These are phyloP conservation scores for Sarocladiaceae sp. DNA, from an alignment of 2,329 filamentous ascomycete species.

Conservation along the genomic window DNA sequence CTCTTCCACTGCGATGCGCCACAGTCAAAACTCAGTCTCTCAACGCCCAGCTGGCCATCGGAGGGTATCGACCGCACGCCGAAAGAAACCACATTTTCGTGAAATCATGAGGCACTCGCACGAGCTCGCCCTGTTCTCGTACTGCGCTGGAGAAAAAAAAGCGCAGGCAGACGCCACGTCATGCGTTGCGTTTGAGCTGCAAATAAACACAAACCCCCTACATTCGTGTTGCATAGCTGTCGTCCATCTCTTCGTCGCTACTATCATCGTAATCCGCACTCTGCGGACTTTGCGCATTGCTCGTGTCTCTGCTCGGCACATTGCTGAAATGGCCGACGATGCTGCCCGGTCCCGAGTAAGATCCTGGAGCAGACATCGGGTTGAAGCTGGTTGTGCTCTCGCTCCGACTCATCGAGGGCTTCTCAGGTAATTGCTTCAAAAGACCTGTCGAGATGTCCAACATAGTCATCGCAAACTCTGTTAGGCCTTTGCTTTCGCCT, in stretches of 20 bases:
- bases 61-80: slow-evolving; percentile 9
- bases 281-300: slow-evolving; percentile 47
- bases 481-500: slow-evolving; percentile 52
- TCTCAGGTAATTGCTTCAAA: slow-evolving; percentile 66
- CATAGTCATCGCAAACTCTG: slow-evolving; percentile 73
- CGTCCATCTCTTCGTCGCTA: slow-evolving; percentile 54
- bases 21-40: slow-evolving; percentile 1
- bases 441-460: slow-evolving; percentile 68
- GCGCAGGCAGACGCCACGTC: background rate
- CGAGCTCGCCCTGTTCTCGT: slow-evolving; percentile 2
- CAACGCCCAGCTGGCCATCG: slow-evolving; percentile 5
- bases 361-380: slow-evolving; percentile 23
- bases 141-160: no score
- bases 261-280: slow-evolving; percentile 45
- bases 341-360: slow-evolving; percentile 27
- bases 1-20: background rate
- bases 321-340: slow-evolving; percentile 39
- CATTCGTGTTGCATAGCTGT: slow-evolving; percentile 25
- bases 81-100: slow-evolving; percentile 5
- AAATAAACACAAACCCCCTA: slow-evolving; percentile 1
- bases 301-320: slow-evolving; percentile 42
- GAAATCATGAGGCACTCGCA: slow-evolving; percentile 5
- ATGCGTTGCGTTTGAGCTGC: background rate
- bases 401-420: slow-evolving; percentile 59
- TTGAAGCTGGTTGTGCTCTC: slow-evolving; percentile 46